Evolutionary conservation across 176 grass and related monocot species (phyloP), one percentile per base, ranked within the genome.

Genomic region (Ensete glaucum): DNA sequence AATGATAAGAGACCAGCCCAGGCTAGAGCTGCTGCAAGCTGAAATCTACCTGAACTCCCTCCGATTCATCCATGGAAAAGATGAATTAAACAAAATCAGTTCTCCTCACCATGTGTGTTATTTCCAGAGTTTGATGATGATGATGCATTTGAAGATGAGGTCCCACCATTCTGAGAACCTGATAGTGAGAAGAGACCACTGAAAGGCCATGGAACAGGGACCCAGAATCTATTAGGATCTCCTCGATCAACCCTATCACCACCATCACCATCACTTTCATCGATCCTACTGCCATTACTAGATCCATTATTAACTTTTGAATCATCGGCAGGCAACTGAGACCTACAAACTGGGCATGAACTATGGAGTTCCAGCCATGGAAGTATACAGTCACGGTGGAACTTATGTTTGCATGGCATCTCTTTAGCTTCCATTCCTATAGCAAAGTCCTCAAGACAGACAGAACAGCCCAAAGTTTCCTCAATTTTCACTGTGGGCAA

Each of bases 331-430:
- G 88, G 95, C 57, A 99, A 76, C 82, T 94, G 79, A 79, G 87
- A 93, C 63, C 94, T 86, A 55, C 94, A 98, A 79, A 98, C 86
- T 1, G 94, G 94, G 53, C 94, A 98, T 24, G 94, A 98, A 71
- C 90, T 87, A 60, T 98, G 94, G 77, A 99, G 85, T 52, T 99
- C 88, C 63, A 99, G 96, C 96, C 96, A 99, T 82, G 91, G 91
- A 19, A 99, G 49, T 57, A 99, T 94, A 68, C 96, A 99, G 20
- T 73, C 52, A 62, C 77, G 78, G 77, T 99, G 96, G 73, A 99
- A 99, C 79, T 85, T 99, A 69, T 99, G 96, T 48, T 91, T 81
- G 68, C 96, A 99, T 26, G 91, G 96, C 96, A 99, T 88, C 72
- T 89, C 81, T 82, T 84, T 99, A 55, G 84, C 91, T 49, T 89